These are phyloP conservation scores for Trichoderma gracile DNA, from an alignment of 2,329 filamentous ascomycete genomes.

Conservation along the genomic window DNA sequence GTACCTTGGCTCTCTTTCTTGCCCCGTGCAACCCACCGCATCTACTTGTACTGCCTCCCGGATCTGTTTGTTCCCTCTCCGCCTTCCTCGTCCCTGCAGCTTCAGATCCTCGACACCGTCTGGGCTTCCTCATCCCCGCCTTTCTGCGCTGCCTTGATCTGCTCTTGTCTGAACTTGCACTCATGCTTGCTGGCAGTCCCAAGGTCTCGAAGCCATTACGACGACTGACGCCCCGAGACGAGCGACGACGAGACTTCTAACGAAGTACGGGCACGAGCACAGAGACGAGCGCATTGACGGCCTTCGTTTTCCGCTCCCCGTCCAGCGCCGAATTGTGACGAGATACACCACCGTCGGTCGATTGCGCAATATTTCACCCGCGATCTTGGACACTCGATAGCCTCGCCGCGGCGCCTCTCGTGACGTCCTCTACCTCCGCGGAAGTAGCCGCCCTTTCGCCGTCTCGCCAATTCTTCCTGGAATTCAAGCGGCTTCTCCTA, in stretches of 20 bases:
- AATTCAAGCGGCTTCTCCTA: neutral
- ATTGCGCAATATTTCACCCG: slow-evolving; percentile 8
- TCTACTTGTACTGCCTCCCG: neutral
- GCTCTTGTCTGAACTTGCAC: neutral
- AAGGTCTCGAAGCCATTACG: neutral
- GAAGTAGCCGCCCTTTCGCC: neutral
- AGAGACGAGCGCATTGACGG: neutral
- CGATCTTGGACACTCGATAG: neutral
- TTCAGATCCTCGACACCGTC: neutral
- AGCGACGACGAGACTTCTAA: neutral
- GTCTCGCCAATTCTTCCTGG: neutral
- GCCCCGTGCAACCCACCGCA: neutral
- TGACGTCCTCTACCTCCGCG: neutral
- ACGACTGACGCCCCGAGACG: slow-evolving; percentile 2
- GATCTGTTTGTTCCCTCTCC: neutral
- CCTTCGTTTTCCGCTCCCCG: neutral
- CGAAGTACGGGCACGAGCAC: neutral
- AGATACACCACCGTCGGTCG: neutral
- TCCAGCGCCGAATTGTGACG: neutral
- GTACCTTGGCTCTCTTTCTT: neutral
- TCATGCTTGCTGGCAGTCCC: slow-evolving; percentile 12
- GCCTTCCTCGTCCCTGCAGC: neutral
- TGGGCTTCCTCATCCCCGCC: neutral
- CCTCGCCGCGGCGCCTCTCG: slow-evolving; percentile 11
- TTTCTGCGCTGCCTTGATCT: neutral